These are phyloP conservation scores for Diplocarpon mali DNA, from an alignment of 2,329 filamentous ascomycete species.

Conservation along the genomic window DNA sequence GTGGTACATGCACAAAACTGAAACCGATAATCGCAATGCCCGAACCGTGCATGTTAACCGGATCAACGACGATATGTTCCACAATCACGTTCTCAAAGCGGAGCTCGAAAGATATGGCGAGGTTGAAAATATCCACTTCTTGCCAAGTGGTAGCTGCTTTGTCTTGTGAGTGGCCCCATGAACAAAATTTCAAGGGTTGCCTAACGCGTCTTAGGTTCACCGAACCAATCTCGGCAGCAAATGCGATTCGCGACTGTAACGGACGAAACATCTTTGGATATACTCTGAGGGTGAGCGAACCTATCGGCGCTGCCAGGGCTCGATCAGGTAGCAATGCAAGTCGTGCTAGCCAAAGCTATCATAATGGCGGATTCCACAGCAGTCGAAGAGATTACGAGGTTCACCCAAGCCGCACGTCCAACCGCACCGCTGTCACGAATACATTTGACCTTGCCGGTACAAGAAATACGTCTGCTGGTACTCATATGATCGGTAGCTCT, in stretches of 20 bases:
- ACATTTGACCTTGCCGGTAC: not conserved
- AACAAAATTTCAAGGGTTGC: not conserved
- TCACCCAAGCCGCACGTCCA: conserved; percentile 1
- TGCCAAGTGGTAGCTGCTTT: not conserved
- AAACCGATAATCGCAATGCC: not conserved
- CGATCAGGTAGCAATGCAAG: conserved; percentile 4
- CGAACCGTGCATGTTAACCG: conserved; percentile 5
- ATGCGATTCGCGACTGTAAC: conserved; percentile 8
- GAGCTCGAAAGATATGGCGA: conserved; percentile 17
- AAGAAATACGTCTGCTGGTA: not conserved
- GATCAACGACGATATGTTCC: conserved; percentile 7
- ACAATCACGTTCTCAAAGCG: conserved; percentile 10
- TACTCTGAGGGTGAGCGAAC: not conserved
- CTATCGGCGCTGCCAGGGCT: not conserved
- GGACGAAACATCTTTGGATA: not conserved
- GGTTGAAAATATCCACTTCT: conserved; percentile 17
- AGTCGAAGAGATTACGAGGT: conserved; percentile 2
- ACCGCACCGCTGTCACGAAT: not conserved
- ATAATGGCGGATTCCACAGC: not conserved
- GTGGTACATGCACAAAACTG: not conserved
- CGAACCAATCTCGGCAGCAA: conserved; percentile 4
- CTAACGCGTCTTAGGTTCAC: conserved; percentile 2
- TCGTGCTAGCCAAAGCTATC: not conserved
- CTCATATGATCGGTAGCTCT: not conserved
- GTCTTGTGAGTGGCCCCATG: not conserved